Evolutionary conservation across 345 rosid species (phyloP).

Genomic region (Corymbia maculata): DNA sequence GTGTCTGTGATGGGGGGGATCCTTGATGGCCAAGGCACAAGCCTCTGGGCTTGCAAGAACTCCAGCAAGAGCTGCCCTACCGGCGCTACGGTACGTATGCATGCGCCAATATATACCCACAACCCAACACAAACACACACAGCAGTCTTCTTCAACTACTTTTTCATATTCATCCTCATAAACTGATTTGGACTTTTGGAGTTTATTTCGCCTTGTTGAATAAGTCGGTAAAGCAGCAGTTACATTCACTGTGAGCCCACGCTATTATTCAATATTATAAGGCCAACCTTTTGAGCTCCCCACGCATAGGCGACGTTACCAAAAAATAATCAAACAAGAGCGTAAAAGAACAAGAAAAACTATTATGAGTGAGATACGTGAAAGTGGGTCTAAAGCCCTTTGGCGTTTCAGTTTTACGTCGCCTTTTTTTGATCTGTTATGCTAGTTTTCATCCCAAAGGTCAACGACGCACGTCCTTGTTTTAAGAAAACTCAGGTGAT

Average conservation of each 20-base stretch:
- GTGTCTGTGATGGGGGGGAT: constrained; percentile 49
- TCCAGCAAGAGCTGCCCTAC: constrained; percentile 35
- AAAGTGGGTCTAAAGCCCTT: not conserved
- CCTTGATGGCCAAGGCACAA: constrained; percentile 51
- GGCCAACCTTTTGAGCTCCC: not conserved
- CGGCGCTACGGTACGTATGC: constrained; percentile 49
- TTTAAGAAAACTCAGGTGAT: not conserved
- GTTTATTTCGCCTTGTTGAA: not conserved
- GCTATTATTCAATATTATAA: not conserved
- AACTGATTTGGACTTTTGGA: not conserved
- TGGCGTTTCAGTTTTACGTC: not conserved
- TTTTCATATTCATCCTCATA: not conserved
- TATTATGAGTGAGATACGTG: too few relatives aligned
- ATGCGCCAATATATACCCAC: not conserved
- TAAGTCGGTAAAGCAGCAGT: not conserved
- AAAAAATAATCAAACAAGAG: not conserved
- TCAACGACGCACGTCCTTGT: not conserved
- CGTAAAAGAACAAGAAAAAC: not conserved
- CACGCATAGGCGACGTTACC: not conserved
- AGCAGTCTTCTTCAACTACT: not conserved
- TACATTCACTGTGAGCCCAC: not conserved
- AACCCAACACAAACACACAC: not conserved
- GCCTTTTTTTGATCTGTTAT: not conserved
- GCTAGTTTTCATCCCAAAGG: not conserved
- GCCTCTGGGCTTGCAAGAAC: constrained; percentile 62